Base-by-base conservation (phyloP, 2,329 filamentous ascomycete genomes). In the Paraphoma chrysanthemicola region DNA sequence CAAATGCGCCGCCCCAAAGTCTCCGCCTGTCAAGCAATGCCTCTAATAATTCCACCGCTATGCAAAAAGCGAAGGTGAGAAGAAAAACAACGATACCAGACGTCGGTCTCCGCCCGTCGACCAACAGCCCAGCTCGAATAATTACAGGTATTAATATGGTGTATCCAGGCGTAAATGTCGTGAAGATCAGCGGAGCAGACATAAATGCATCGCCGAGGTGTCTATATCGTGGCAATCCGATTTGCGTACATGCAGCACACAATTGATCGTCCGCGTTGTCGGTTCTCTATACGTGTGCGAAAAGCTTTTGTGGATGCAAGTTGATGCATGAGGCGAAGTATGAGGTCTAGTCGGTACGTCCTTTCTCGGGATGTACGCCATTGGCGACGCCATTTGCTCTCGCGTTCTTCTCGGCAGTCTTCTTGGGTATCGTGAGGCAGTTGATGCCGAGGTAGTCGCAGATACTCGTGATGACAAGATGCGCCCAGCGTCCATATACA, bases 401-500 rank as follows among this genome's bases (percentile, higher is more conserved):
- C 9, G 62, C 48, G 6, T 57, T 67, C 57, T 72, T 73, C 44
- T 76, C 72, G 18, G 53, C 62, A 2, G 61, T 60, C 33, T 62
- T 52, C 48, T 67, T 62, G 4, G 80, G 79, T 58, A 99, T 97
- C 0, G 93, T 98, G 64, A 99, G 80, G 71, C 94, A 97, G 72
- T 94, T 95, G 82, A 99, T 99, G 60, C 92, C 93, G 23, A 99
- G 81, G 78, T 91, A 98, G 52, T 89, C 85, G 80, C 95, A 98
- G 69, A 99, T 98, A 73, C 90, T 91, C 60, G 88, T 90, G 70
- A 97, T 92, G 46, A 98, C 93, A 42, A 97, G 82, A 69, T 90
- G 90, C 0, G 95, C 95, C 95, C 95, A 99, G 66, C 90, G 87
- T 77, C 91, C 93, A 78, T 99, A 99, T 3, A 92, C 90, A n/a